phyloP scores from a whole-genome alignment of 208 protist species.

The Angomonas deanei region DNA sequence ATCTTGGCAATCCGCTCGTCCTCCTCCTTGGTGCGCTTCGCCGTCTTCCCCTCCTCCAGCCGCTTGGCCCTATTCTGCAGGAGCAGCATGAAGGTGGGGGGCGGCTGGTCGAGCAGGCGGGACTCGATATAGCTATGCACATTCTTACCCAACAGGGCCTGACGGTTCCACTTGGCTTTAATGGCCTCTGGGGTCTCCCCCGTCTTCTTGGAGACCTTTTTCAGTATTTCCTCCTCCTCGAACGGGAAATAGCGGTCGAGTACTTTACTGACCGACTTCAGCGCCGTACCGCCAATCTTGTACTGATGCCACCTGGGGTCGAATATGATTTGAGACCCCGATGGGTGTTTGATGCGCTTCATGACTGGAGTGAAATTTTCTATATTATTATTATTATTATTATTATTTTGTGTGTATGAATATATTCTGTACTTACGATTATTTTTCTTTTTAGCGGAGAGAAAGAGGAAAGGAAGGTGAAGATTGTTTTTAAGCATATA shows the following conservation, averaged over 20 bases:
- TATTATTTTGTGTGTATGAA: too few species aligned
- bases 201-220: constrained; percentile 62
- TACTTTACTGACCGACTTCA: constrained; percentile 78
- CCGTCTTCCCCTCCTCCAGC: constrained; percentile 4
- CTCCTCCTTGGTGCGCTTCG: background rate
- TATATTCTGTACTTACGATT: too few species aligned
- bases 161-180: constrained; percentile 52
- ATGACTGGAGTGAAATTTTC: constrained; percentile 3
- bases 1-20: background rate
- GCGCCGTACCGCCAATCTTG: constrained; percentile 43
- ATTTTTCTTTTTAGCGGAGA: too few species aligned
- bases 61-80: constrained; percentile 21
- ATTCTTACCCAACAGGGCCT: constrained; percentile 87
- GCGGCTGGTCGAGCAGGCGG: constrained; percentile 52
- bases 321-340: constrained; percentile 57
- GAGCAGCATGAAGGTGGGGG: constrained; percentile 55
- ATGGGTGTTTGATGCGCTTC: constrained; percentile 52
- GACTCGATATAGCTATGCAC: constrained; percentile 85
- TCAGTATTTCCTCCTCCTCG: constrained; percentile 63
- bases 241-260: constrained; percentile 85
- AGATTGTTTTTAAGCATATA: too few species aligned
- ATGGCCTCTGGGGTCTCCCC: constrained; percentile 49
- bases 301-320: constrained; percentile 83
- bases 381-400: background rate
- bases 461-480: too few species aligned